These are phyloP conservation scores for Naganishia antarctica DNA, from an alignment of 768 basidiomycete genomes.

Conservation along the genomic window DNA sequence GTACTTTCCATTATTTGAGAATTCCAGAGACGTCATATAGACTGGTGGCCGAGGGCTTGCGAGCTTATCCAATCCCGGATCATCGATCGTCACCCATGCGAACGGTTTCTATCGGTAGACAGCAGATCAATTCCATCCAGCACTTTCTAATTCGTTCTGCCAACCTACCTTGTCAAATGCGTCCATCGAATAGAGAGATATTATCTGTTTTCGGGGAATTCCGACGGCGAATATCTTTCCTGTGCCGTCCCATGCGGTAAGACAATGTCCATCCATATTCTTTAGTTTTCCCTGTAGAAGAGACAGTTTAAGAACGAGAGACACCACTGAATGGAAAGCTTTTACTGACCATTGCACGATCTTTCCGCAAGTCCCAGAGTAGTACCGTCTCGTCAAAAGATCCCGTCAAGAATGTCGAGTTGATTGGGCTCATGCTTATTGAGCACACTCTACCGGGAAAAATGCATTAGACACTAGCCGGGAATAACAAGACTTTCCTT, in stretches of 20 bases:
- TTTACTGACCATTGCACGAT: constrained; percentile 59
- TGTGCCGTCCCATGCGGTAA: constrained; percentile 41
- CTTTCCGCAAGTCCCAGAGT: constrained; percentile 85
- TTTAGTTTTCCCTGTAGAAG: constrained; percentile 38
- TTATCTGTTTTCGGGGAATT: constrained; percentile 35
- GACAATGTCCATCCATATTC: constrained; percentile 42
- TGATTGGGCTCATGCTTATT: constrained; percentile 81
- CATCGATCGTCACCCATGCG: constrained; percentile 72
- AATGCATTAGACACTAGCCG: too few species aligned
- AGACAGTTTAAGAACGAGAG: background rate
- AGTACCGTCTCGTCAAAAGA: constrained; percentile 91
- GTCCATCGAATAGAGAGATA: constrained; percentile 38
- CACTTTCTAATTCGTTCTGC: too few species aligned
- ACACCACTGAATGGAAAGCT: background rate
- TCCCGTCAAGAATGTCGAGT: constrained; percentile 93
- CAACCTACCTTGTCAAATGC: constrained; percentile 42
- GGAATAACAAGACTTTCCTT: too few species aligned
- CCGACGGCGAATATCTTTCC: constrained; percentile 44
- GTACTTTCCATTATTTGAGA: constrained; percentile 84
- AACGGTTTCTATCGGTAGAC: constrained; percentile 62
- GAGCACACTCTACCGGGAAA: constrained; percentile 86
- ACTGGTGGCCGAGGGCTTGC: constrained; percentile 82
- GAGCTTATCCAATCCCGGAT: constrained; percentile 67
- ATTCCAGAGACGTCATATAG: constrained; percentile 82
- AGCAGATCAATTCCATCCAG: background rate